These are phyloP conservation scores for Rhizopus sp. DNA, from an alignment of 371 early-diverging fungal genomes.

Conservation along the genomic window DNA sequence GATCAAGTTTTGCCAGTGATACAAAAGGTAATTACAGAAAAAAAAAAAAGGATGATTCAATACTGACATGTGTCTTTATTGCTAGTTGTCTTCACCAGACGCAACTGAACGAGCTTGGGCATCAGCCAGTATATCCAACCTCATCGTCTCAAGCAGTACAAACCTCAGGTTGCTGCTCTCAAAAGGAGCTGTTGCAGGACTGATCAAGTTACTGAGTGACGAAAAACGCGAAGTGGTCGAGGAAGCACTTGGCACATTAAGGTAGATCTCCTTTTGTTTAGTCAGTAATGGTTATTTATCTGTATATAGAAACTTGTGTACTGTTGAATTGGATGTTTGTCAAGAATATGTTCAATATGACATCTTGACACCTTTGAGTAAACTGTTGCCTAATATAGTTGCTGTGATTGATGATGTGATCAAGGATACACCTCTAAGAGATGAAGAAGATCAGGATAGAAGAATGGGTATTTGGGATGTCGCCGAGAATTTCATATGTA, in stretches of 20 bases:
- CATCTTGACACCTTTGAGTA: constrained; percentile 59
- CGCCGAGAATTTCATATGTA: constrained; percentile 73
- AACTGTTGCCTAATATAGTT: constrained; percentile 51
- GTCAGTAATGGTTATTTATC: neutral
- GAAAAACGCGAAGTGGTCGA: constrained; percentile 71
- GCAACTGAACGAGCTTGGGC: constrained; percentile 88
- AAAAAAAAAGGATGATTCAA: neutral
- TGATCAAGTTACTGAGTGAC: constrained; percentile 76
- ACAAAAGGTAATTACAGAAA: constrained; percentile 49
- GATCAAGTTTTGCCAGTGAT: constrained; percentile 59
- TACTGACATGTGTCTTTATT: constrained; percentile 14
- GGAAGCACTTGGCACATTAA: constrained; percentile 78
- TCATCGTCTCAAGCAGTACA: constrained; percentile 60
- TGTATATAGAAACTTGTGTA: constrained; percentile 58
- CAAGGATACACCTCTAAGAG: constrained; percentile 43
- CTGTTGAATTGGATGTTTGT: constrained; percentile 63
- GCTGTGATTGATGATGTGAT: constrained; percentile 51
- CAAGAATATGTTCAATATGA: constrained; percentile 70
- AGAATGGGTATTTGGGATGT: constrained; percentile 68
- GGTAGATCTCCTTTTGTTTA: constrained; percentile 20
- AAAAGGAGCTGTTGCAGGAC: constrained; percentile 63
- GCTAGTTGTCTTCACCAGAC: constrained; percentile 62
- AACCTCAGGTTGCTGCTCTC: constrained; percentile 74
- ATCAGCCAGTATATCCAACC: constrained; percentile 80
- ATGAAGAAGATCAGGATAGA: constrained; percentile 52